Evolutionary conservation across 2,329 filamentous ascomycete genomes (phyloP).

Genomic region (Claviceps sp.): DNA sequence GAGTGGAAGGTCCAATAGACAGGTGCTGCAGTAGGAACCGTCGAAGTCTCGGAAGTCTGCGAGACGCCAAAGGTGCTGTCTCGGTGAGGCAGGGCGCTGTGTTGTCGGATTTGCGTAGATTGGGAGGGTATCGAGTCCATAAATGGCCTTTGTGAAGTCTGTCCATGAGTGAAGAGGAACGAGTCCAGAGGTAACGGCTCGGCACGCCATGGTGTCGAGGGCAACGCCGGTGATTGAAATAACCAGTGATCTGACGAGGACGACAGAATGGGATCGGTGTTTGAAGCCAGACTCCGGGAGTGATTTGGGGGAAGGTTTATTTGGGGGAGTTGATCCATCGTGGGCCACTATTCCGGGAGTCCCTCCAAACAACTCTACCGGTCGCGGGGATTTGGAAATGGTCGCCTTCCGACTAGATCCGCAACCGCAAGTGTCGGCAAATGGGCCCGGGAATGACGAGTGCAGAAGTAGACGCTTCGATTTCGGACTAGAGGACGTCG

Average conservation of each 20-base stretch:
- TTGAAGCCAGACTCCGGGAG: slow-evolving; percentile 10
- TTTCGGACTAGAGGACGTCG: background rate
- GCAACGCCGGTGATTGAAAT: slow-evolving; percentile 10
- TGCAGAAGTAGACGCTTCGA: background rate
- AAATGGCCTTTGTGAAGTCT: background rate
- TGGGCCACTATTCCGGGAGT: background rate
- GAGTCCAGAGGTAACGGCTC: slow-evolving; percentile 4
- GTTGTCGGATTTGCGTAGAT: background rate
- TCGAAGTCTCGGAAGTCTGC: background rate
- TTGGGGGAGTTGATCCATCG: slow-evolving; percentile 13
- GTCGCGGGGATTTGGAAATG: background rate
- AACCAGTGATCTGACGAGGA: slow-evolving; percentile 14
- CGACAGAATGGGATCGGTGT: slow-evolving; percentile 16
- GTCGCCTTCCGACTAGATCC: background rate
- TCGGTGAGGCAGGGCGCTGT: slow-evolving; percentile 4
- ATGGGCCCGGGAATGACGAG: background rate
- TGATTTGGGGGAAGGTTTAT: slow-evolving; percentile 15
- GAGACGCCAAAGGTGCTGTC: slow-evolving; percentile 1
- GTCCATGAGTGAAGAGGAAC: slow-evolving; percentile 1
- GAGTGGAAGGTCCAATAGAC: background rate
- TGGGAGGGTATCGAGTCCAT: background rate
- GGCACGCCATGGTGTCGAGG: slow-evolving; percentile 13
- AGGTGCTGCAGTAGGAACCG: background rate
- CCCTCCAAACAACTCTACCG: background rate
- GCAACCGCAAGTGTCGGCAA: background rate